Conservation (phyloP, 257 asterid species). For the Ocimum tenuiflorum region DNA sequence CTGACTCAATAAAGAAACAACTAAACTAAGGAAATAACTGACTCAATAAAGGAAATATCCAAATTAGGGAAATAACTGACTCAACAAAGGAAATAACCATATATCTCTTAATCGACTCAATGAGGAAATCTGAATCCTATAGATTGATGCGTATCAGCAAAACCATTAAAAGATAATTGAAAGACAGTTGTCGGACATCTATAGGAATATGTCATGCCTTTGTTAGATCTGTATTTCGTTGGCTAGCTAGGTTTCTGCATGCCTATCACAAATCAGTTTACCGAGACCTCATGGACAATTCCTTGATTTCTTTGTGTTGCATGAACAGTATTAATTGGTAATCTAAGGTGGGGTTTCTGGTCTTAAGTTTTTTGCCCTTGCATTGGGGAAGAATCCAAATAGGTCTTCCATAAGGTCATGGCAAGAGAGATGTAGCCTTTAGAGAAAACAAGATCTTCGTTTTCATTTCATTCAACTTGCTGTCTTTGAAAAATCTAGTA, state of each 20-base stretch:
- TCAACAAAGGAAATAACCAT: no score
- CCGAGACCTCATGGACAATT: background rate
- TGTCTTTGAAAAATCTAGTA: background rate
- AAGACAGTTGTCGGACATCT: background rate
- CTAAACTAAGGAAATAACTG: no score
- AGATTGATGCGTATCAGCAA: no score
- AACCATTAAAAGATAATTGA: background rate
- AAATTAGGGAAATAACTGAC: no score
- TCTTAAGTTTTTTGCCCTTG: background rate
- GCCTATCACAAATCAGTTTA: no score
- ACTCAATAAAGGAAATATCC: no score
- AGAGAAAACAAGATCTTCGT: background rate
- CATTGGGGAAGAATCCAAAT: background rate
- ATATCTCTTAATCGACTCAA: no score
- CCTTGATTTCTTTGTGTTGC: background rate
- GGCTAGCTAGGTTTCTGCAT: background rate
- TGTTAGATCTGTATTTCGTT: background rate
- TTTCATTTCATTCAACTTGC: background rate
- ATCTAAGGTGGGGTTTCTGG: background rate
- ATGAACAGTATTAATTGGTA: background rate
- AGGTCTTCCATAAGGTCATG: background rate
- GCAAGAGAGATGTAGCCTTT: background rate
- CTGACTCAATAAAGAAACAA: no score
- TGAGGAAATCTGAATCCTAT: no score
- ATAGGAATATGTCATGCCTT: conserved; percentile 7